Evolutionary conservation across 163 green algal species (phyloP).

Genomic region (Picocystis sp.): DNA sequence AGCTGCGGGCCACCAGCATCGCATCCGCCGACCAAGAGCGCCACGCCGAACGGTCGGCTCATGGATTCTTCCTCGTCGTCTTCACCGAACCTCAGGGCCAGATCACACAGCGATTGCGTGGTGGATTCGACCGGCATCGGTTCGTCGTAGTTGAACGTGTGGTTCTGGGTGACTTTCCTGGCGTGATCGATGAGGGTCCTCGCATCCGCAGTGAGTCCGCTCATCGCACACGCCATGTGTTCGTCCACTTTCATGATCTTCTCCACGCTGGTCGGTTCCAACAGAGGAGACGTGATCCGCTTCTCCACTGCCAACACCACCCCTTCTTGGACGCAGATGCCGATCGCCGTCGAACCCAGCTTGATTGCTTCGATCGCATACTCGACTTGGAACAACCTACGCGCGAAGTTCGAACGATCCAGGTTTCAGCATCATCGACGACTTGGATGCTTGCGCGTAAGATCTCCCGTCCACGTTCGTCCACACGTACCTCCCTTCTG

Average conservation of each 20-base stretch:
- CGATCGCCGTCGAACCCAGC: conserved; percentile 91
- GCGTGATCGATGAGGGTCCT: conserved; percentile 91
- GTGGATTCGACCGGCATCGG: conserved; percentile 81
- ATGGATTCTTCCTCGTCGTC: conserved; percentile 48
- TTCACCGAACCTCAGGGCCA: conserved; percentile 87
- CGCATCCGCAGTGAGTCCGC: conserved; percentile 87
- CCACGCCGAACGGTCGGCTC: conserved; percentile 94
- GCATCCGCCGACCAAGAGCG: conserved; percentile 83
- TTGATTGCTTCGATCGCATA: conserved; percentile 99
- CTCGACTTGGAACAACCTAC: conserved; percentile 95
- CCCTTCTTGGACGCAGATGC: conserved; percentile 71
- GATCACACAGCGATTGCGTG: conserved; percentile 87
- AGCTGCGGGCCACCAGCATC: conserved; percentile 41
- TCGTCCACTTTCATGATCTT: conserved; percentile 94
- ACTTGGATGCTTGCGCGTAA: no score
- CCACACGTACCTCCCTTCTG: conserved; percentile 16
- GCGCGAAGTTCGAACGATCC: background rate
- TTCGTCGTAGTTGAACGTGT: conserved; percentile 97
- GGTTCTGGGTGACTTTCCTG: conserved; percentile 80
- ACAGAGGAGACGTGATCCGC: conserved; percentile 81
- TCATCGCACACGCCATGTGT: conserved; percentile 92
- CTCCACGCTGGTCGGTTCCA: conserved; percentile 78
- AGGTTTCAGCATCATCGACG: no score
- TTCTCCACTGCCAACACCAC: conserved; percentile 95
- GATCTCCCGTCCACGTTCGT: no score